These are phyloP conservation scores for Bothriochloa decipiens DNA, from an alignment of 176 grass and related monocot species.

Conservation along the genomic window DNA sequence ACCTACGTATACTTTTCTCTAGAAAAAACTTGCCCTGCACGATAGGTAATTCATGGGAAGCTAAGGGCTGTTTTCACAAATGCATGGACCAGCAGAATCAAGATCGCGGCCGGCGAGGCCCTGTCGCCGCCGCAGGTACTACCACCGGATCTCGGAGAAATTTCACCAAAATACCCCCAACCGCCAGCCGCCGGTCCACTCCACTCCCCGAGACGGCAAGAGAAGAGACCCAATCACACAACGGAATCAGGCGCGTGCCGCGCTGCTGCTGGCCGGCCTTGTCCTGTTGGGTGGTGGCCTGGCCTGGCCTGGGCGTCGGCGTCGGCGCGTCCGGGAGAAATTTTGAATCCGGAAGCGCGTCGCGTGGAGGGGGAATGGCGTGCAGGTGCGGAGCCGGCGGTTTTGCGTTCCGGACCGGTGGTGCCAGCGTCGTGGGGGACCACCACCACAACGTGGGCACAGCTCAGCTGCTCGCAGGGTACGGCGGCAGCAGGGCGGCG, in stretches of 20 bases:
- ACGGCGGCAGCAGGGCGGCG: neutral
- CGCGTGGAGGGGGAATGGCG: neutral
- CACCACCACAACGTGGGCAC: slow-evolving; percentile 12
- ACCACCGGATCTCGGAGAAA: slow-evolving; percentile 25
- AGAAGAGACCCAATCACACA: neutral
- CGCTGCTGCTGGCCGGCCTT: neutral
- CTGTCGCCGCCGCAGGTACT: neutral
- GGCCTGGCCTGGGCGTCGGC: neutral
- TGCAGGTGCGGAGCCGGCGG: neutral
- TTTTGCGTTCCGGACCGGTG: neutral
- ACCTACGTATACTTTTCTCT: too few relatives aligned
- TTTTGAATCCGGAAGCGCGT: slow-evolving; percentile 30
- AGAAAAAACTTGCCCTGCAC: too few relatives aligned
- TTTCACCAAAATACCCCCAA: neutral
- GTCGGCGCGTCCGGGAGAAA: neutral
- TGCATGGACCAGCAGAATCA: neutral
- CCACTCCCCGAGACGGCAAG: neutral
- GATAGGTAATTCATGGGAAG: neutral
- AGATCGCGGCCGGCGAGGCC: neutral
- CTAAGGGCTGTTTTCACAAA: neutral
- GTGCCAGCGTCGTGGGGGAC: slow-evolving; percentile 29
- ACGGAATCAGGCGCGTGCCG: neutral
- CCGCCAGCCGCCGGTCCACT: neutral
- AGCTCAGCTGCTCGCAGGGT: slow-evolving; percentile 4
- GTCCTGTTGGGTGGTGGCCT: neutral